Conservation (phyloP, 2,329 filamentous ascomycete genomes). For the Rutstroemia sp. region DNA sequence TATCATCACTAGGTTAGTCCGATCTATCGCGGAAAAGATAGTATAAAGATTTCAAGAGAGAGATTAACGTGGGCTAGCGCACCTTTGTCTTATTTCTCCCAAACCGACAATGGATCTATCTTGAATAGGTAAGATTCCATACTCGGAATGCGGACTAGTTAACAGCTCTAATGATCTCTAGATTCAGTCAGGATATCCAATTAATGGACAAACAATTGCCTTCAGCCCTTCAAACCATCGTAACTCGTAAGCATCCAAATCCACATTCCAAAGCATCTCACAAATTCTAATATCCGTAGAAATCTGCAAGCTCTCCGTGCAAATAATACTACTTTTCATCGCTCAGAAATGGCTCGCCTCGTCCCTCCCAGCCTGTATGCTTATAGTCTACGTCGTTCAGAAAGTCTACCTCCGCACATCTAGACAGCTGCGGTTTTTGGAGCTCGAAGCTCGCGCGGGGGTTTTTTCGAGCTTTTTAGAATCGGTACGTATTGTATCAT, state of each 20-base stretch:
- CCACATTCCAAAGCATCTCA: neutral
- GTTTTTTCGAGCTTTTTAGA: constrained; percentile 36
- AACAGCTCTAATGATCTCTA: constrained; percentile 8
- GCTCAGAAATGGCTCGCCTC: constrained; percentile 36
- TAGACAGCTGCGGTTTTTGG: constrained; percentile 50
- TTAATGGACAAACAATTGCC: constrained; percentile 14
- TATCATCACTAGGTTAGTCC: constrained; percentile 24
- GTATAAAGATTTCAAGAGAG: neutral
- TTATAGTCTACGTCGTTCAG: constrained; percentile 43
- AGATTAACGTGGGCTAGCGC: neutral
- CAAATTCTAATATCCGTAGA: constrained; percentile 11
- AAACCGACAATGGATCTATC: constrained; percentile 34
- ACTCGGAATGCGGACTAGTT: neutral
- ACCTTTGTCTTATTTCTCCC: constrained; percentile 31
- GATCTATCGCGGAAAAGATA: constrained; percentile 10
- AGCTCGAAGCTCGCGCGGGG: constrained; percentile 54
- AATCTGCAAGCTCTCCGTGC: constrained; percentile 31
- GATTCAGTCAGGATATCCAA: constrained; percentile 17
- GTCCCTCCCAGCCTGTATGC: constrained; percentile 41
- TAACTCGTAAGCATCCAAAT: constrained; percentile 26
- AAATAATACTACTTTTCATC: constrained; percentile 41
- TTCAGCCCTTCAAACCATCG: constrained; percentile 29
- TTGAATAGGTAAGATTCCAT: constrained; percentile 32
- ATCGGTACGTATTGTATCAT: constrained; percentile 22
- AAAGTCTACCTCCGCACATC: constrained; percentile 54